These are phyloP conservation scores for Jasminum sambac DNA, from an alignment of 257 asterid species.

Conservation along the genomic window DNA sequence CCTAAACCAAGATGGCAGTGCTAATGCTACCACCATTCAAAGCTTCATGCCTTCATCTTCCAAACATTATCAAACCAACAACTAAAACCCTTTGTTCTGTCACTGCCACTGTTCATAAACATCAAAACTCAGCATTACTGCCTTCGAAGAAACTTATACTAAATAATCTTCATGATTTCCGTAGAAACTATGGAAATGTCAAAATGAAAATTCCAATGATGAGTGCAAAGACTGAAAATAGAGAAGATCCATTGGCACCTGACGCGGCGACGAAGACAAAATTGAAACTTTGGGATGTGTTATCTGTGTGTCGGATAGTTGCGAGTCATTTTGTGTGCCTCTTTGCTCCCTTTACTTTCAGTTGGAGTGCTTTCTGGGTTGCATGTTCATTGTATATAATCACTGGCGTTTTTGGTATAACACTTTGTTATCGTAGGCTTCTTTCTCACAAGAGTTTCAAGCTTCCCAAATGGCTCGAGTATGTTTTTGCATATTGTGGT, in stretches of 20 bases:
- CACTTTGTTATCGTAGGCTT: slow-evolving; percentile 78
- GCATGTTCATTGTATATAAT: slow-evolving; percentile 54
- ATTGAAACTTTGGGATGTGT: slow-evolving; percentile 55
- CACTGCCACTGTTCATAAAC: slow-evolving; percentile 18
- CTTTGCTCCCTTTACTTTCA: slow-evolving; percentile 73
- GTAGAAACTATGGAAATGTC: slow-evolving; percentile 8
- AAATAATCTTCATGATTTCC: slow-evolving; percentile 16
- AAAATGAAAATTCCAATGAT: slow-evolving; percentile 28
- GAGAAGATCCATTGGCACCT: slow-evolving; percentile 45
- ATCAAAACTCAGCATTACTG: slow-evolving; percentile 13
- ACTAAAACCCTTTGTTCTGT: neutral
- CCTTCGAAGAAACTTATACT: slow-evolving; percentile 11
- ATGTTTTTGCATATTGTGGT: slow-evolving; percentile 78
- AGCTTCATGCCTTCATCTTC: slow-evolving; percentile 24
- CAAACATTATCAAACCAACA: slow-evolving; percentile 21
- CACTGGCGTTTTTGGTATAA: slow-evolving; percentile 73
- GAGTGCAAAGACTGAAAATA: slow-evolving; percentile 33
- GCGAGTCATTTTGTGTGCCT: slow-evolving; percentile 58
- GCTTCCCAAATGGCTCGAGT: slow-evolving; percentile 83
- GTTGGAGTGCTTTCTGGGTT: slow-evolving; percentile 51
- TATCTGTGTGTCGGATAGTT: slow-evolving; percentile 41
- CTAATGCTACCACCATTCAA: slow-evolving; percentile 37
- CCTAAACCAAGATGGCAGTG: slow-evolving; percentile 44
- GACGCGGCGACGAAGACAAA: slow-evolving; percentile 64
- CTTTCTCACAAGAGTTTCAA: slow-evolving; percentile 73